A percentile compares a stretch with the other conserved stretches of the same genome.
Evolutionary conservation across 257 asterid species (phyloP).

Genomic region (Marsdenia floribunda): DNA sequence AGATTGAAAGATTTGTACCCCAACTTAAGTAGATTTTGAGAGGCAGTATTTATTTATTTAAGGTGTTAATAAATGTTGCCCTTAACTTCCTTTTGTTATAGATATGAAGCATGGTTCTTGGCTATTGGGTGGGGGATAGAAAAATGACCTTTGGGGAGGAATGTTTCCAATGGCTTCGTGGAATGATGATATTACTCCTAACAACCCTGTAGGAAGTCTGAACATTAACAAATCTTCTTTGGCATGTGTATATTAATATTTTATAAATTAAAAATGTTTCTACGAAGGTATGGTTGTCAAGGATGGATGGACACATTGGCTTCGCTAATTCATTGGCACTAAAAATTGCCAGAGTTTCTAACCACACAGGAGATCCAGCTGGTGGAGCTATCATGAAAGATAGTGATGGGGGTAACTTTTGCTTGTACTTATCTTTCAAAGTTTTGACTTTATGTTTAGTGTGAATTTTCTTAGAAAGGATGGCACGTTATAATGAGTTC

Average conservation of each 20-base stretch:
- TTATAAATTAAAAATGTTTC: constrained; percentile 10
- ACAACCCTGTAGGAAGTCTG: constrained; percentile 62
- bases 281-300: constrained; percentile 74
- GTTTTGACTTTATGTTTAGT: neutral
- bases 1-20: neutral
- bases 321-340: constrained; percentile 88
- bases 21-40: neutral
- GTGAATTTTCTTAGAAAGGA: neutral
- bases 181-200: constrained; percentile 84
- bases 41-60: neutral
- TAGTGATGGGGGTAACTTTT: constrained; percentile 52
- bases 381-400: constrained; percentile 73
- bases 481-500: neutral
- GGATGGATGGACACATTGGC: constrained; percentile 99
- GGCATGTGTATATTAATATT: constrained; percentile 11
- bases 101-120: constrained; percentile 68
- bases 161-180: constrained; percentile 87
- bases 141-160: constrained; percentile 95
- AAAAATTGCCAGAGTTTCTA: constrained; percentile 57
- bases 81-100: constrained; percentile 22
- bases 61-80: constrained; percentile 5
- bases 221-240: constrained; percentile 14
- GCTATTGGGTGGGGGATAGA: constrained; percentile 98
- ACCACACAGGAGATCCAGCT: constrained; percentile 49
- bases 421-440: neutral